Base-by-base conservation (phyloP, 2,329 filamentous ascomycete species). In the Lithohypha guttulata region DNA sequence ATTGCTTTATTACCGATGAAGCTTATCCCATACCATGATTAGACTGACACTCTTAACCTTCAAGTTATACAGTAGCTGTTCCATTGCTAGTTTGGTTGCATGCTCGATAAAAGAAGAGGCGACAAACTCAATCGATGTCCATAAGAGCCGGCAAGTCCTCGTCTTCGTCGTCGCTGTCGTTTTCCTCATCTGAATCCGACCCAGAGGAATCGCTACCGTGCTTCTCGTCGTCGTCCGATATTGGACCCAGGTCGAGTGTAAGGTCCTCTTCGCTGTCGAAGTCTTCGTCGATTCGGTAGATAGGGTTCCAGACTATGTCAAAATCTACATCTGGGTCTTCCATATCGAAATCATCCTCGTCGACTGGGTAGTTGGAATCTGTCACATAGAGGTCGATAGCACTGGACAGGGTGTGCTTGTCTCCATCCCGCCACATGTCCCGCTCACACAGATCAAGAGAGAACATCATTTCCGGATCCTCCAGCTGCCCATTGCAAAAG, bases 381-480 rank as follows among this genome's bases (percentile, higher is more conserved):
- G 43, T 44, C 13, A 51, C 43, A 23, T 46, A 49, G 13, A 42
- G 6, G 13, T 44, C 42, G 9, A 51, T 37, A 6, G 47, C 41
- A 14, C 42, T 43, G 15, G 28, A 26, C 29, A 51, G 34, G n/a
- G 40, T 43, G 21, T 43, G 27, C 9, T 42, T 30, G 9, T 31
- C 34, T 22, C 42, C 39, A 7, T 42, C 34, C 21, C 32, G 29
- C 38, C 47, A 50, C 8, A 38, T 36, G 14, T 45, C 41, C 5
- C 33, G 27, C 14, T 48, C 41, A 22, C 49, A 42, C 10, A 46
- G 35, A 34, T 47, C 41, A 38, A 46, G 49, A 2, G 43, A 42
- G 30, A 43, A 48, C 39, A 51, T 41, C 14, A 39, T 38, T 2
- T 39, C 36, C 3, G 42, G 20, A 32, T 51, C 49, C 33, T 49